Conservation (phyloP, 257 asterid species). For the Solanum sejunctum region DNA sequence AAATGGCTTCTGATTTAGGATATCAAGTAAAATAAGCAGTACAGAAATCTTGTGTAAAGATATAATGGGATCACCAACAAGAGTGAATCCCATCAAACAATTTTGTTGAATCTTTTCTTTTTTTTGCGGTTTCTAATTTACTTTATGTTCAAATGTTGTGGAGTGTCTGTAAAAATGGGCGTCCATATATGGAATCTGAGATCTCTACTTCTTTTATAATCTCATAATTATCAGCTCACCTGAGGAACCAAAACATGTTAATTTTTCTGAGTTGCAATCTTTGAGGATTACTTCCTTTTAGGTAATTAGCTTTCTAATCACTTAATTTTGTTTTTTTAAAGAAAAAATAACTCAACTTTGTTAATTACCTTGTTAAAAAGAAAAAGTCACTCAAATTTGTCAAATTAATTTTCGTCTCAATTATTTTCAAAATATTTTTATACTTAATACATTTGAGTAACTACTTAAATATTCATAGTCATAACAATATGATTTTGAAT, state of each 20-base stretch:
- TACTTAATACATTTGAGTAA: too few species aligned
- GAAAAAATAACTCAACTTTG: too few species aligned
- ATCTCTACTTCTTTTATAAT: constrained; percentile 23
- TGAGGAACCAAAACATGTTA: not conserved
- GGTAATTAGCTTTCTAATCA: too few species aligned
- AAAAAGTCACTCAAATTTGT: not conserved
- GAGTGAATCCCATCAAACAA: not conserved
- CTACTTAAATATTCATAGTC: too few species aligned
- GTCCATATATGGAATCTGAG: constrained; percentile 5
- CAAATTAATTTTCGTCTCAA: not conserved
- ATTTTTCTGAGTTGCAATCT: not conserved
- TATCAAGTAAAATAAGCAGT: not conserved
- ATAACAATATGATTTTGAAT: too few species aligned
- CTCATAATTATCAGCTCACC: not conserved
- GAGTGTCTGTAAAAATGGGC: not conserved
- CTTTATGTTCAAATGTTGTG: not conserved
- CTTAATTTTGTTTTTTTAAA: too few species aligned
- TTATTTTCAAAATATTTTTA: too few species aligned
- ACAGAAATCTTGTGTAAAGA: not conserved
- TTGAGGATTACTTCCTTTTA: too few species aligned
- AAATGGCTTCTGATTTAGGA: not conserved
- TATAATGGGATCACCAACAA: not conserved
- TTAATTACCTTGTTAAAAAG: too few species aligned
- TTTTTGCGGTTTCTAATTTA: not conserved
- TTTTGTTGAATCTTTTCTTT: not conserved